Percentiles rank a stretch among this genome's conserved stretches.
These are phyloP conservation scores for Globisporangium apiculatum DNA, from an alignment of 352 stramenopile species.

Conservation along the genomic window DNA sequence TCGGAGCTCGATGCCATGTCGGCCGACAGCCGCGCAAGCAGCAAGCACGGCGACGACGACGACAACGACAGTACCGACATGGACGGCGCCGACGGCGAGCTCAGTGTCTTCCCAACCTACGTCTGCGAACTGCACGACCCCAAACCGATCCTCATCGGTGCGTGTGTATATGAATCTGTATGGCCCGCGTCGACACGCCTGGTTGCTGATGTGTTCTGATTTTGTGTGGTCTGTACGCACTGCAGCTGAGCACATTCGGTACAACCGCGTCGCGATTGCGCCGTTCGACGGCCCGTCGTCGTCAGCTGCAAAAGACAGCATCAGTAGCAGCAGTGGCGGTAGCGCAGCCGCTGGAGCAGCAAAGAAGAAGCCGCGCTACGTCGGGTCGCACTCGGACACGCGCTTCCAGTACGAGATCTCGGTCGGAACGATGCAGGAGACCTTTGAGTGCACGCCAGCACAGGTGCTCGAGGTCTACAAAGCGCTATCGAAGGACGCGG, in stretches of 20 bases:
- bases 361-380: slow-evolving; percentile 13
- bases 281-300: slow-evolving; percentile 23
- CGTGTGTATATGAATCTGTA: background rate
- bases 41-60: slow-evolving; percentile 1
- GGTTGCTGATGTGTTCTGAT: background rate
- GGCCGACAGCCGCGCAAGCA: background rate
- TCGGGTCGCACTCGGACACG: slow-evolving; percentile 21
- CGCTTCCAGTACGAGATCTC: slow-evolving; percentile 67
- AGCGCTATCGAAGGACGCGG: slow-evolving; percentile 37
- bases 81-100: slow-evolving; percentile 12
- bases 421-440: slow-evolving; percentile 38
- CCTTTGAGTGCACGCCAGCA: slow-evolving; percentile 58
- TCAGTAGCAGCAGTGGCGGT: slow-evolving; percentile 8
- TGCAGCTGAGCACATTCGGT: slow-evolving; percentile 55
- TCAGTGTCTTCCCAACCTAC: slow-evolving; percentile 50
- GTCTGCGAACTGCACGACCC: slow-evolving; percentile 73
- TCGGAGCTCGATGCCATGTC: slow-evolving; percentile 18
- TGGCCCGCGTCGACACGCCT: background rate
- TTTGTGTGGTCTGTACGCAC: no score
- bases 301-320: slow-evolving; percentile 13
- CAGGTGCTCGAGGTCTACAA: slow-evolving; percentile 56
- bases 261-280: slow-evolving; percentile 49
- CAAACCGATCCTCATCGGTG: slow-evolving; percentile 63
- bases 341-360: slow-evolving; percentile 6
- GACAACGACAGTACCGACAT: slow-evolving; percentile 12